These are phyloP conservation scores for Citrus medica DNA, from an alignment of 345 rosid species.

Conservation along the genomic window DNA sequence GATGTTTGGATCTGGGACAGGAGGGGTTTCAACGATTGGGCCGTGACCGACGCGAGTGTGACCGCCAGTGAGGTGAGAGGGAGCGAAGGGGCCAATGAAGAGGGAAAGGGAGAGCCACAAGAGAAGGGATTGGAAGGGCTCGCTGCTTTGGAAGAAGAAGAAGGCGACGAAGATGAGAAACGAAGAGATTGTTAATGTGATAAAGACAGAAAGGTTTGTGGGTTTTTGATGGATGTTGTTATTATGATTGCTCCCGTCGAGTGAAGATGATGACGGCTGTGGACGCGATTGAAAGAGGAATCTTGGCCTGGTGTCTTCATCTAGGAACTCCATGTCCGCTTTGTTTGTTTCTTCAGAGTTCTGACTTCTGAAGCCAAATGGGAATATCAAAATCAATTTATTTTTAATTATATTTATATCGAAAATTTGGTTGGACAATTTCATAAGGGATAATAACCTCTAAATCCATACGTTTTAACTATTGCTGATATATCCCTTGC, in stretches of 20 bases:
- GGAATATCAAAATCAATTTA: neutral
- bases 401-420: too few species aligned
- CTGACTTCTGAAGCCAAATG: slow-evolving; percentile 1
- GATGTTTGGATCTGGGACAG: slow-evolving; percentile 36
- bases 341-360: neutral
- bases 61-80: slow-evolving; percentile 69
- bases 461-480: too few species aligned
- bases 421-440: too few species aligned
- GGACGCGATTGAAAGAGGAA: slow-evolving; percentile 72
- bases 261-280: slow-evolving; percentile 24
- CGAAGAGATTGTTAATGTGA: slow-evolving; percentile 36
- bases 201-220: slow-evolving; percentile 26
- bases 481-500: too few species aligned
- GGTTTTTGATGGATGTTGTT: slow-evolving; percentile 19
- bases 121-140: slow-evolving; percentile 61
- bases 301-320: slow-evolving; percentile 81
- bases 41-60: slow-evolving; percentile 78
- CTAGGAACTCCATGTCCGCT: slow-evolving; percentile 69
- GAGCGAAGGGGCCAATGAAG: slow-evolving; percentile 70
- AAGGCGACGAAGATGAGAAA: slow-evolving; percentile 46
- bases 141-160: slow-evolving; percentile 55
- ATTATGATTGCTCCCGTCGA: neutral
- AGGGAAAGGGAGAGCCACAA: slow-evolving; percentile 72
- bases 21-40: slow-evolving; percentile 43
- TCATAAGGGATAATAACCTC: too few species aligned